Conservation (phyloP, 345 rosid genomes). For the rapeseed (Brassica napus) region Da-Ae NC_063448.1:26612001-26612500, state of each 20-base stretch:
- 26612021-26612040: background rate
- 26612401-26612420: background rate
- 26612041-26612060: constrained; percentile 6
- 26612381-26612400: constrained; percentile 4
- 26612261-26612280: background rate
- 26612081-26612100: background rate
- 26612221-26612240: background rate
- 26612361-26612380: background rate
- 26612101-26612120: no score
- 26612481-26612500: background rate
- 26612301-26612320: constrained; percentile 13
- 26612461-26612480: background rate
- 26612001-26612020: background rate
- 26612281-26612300: background rate
- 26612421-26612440: constrained; percentile 3
- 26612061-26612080: background rate
- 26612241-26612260: background rate
- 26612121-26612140: background rate
- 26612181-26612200: background rate
- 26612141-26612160: constrained; percentile 3
- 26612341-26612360: background rate
- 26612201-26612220: background rate
- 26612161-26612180: background rate
- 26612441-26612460: background rate
- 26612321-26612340: background rate